phyloP scores from a whole-genome alignment of 768 basidiomycete genomes.

The Hortiboletus campestris region DNA sequence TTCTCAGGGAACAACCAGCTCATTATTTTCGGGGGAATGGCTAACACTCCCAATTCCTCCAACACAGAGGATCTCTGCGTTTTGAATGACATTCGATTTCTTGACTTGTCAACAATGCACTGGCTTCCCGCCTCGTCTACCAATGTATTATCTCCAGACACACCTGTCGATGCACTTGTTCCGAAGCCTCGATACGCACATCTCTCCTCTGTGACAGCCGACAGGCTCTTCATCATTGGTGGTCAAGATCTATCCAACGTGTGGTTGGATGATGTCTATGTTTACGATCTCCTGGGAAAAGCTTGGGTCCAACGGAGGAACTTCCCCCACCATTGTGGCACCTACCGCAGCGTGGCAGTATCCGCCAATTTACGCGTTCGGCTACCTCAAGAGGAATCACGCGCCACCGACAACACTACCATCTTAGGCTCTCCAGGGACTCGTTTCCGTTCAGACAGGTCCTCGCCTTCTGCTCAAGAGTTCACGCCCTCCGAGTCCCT shows the following conservation, averaged over 20 bases:
- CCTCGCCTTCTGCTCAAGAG: conserved; percentile 41
- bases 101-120: conserved; percentile 64
- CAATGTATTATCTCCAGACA: conserved; percentile 31
- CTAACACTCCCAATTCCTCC: conserved; percentile 66
- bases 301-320: conserved; percentile 78
- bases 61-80: conserved; percentile 84
- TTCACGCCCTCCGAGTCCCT: conserved; percentile 59
- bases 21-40: conserved; percentile 95
- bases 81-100: conserved; percentile 89
- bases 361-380: conserved; percentile 68
- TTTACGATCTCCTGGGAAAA: conserved; percentile 73
- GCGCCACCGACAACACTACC: conserved; percentile 38
- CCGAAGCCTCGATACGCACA: conserved; percentile 95
- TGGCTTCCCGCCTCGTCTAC: conserved; percentile 60
- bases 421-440: conserved; percentile 54
- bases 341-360: conserved; percentile 91
- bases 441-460: conserved; percentile 54
- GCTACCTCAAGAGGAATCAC: conserved; percentile 59
- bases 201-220: conserved; percentile 81
- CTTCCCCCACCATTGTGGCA: conserved; percentile 93
- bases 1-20: conserved; percentile 77
- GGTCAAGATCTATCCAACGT: conserved; percentile 93
- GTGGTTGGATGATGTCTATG: conserved; percentile 91
- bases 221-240: conserved; percentile 87
- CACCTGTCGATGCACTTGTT: conserved; percentile 46